These are phyloP conservation scores for Phallus indusiatus DNA, from an alignment of 768 basidiomycete species.

Conservation along the genomic window DNA sequence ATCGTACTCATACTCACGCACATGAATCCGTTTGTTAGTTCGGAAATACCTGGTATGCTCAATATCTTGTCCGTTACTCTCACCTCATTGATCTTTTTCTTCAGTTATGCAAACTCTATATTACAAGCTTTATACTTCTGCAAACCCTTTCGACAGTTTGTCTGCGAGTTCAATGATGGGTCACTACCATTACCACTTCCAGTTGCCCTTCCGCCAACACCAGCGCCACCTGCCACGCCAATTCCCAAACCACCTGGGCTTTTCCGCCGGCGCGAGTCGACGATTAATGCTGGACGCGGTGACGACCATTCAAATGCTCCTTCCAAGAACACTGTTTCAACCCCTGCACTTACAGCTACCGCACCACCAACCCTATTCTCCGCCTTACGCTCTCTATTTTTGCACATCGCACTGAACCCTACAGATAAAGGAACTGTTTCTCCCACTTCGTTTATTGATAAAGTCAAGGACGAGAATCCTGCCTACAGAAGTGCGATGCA, in stretches of 20 bases:
- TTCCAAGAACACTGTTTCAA: conserved; percentile 11
- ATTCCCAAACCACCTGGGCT: conserved; percentile 11
- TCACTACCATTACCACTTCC: conserved; percentile 30
- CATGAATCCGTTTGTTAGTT: conserved; percentile 43
- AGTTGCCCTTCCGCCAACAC: conserved; percentile 18
- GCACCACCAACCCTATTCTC: conserved; percentile 75
- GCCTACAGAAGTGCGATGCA: conserved; percentile 86
- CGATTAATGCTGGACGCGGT: neutral
- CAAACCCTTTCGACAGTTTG: conserved; percentile 82
- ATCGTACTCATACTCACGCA: neutral
- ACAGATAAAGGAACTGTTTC: conserved; percentile 76
- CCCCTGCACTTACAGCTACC: conserved; percentile 36
- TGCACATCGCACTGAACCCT: conserved; percentile 71
- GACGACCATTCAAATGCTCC: conserved; percentile 6
- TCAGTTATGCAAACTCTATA: conserved; percentile 97
- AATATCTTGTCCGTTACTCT: conserved; percentile 1
- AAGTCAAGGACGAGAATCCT: conserved; percentile 88
- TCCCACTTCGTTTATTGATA: conserved; percentile 87
- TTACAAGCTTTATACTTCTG: conserved; percentile 96
- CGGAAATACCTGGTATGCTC: conserved; percentile 84
- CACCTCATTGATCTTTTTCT: conserved; percentile 11
- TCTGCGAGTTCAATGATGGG: conserved; percentile 58
- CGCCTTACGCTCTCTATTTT: conserved; percentile 87
- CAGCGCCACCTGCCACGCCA: conserved; percentile 27
- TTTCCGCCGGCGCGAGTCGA: conserved; percentile 7